Evolutionary conservation across 164 flowering plant genomes (phyloP).

Genomic region (Vitis riparia): DNA sequence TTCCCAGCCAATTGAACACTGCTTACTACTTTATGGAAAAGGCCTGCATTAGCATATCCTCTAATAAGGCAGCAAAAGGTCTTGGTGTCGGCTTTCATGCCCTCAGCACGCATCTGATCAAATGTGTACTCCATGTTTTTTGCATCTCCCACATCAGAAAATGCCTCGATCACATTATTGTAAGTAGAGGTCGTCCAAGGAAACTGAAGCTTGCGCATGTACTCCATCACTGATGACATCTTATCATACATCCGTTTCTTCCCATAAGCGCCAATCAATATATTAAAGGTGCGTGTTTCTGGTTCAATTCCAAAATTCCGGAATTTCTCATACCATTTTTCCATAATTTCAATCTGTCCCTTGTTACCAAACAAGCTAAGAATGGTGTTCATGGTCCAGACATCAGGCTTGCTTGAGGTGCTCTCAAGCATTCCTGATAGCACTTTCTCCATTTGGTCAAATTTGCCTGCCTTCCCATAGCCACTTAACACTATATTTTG

Average conservation of each 20-base stretch:
- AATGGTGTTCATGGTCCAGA: constrained; percentile 95
- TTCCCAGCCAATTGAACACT: constrained; percentile 75
- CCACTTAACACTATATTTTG: constrained; percentile 87
- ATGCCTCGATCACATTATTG: constrained; percentile 90
- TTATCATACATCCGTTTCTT: constrained; percentile 90
- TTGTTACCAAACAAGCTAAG: constrained; percentile 78
- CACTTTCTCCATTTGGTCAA: constrained; percentile 82
- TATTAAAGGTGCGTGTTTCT: constrained; percentile 90
- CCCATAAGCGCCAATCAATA: constrained; percentile 93
- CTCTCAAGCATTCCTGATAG: constrained; percentile 77
- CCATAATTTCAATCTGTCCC: constrained; percentile 92
- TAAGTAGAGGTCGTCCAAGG: constrained; percentile 97
- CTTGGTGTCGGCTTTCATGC: constrained; percentile 87
- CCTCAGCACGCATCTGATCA: constrained; percentile 91
- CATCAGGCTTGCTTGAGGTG: constrained; percentile 69
- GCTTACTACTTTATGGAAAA: constrained; percentile 82
- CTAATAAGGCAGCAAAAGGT: constrained; percentile 88
- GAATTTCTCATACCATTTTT: constrained; percentile 94
- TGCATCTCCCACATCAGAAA: constrained; percentile 87
- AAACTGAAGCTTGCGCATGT: constrained; percentile 88
- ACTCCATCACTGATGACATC: constrained; percentile 97
- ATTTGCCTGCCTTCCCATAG: constrained; percentile 83
- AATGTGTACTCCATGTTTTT: constrained; percentile 89
- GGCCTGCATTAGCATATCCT: constrained; percentile 86
- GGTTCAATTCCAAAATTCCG: constrained; percentile 87